Base-by-base conservation (phyloP, 2,329 filamentous ascomycete genomes). In the Penicillium sp. region DNA sequence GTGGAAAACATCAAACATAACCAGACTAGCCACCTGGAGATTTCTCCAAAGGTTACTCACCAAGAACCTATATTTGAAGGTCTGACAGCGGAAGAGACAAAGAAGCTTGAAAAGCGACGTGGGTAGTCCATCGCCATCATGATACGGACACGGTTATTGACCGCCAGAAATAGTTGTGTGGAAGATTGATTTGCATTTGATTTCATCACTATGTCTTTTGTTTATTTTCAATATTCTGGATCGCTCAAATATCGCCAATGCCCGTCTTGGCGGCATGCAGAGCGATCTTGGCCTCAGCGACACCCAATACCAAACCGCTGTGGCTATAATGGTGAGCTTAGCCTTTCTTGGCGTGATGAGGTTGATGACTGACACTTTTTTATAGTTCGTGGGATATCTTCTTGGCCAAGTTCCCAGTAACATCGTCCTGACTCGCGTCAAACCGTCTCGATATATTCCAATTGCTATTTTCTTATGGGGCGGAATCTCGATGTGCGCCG, bases 201-300 rank as follows among this genome's bases (percentile, higher is more conserved):
- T 60, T 18, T 52, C 55, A 3, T 49, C 56, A 2, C n/a, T 54
- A 13, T 56, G 56, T 20, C 48, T 59, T 3, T 39, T 59, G 6
- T 60, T 61, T 30, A 56, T 64, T 17, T 57, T 71, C 36, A 71
- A 70, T 36, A 70, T 69, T 34, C 76, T 85, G 24, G 84, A 87
- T 62, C 76, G 84, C 29, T 87, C 87, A 67, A 87, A 88, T 68
- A 87, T 89, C 56, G 85, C 85, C 2, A 80, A 85, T 1, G 87
- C 87, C 1, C 79, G 83, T 18, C 76, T 89, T 46, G 83, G 84
- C 64, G 85, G 86, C 5, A 74, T 90, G 17, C 81, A 87, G 50
- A 75, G 76, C 7, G 86, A 89, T 45, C 71, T 88, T 18, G 66
- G 75, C 1, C 74, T 88, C 54, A 69, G 69, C 33, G 73, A 82